Conservation (phyloP, 495 filamentous ascomycete genomes). For the Parachaetomium inaequale region DNA sequence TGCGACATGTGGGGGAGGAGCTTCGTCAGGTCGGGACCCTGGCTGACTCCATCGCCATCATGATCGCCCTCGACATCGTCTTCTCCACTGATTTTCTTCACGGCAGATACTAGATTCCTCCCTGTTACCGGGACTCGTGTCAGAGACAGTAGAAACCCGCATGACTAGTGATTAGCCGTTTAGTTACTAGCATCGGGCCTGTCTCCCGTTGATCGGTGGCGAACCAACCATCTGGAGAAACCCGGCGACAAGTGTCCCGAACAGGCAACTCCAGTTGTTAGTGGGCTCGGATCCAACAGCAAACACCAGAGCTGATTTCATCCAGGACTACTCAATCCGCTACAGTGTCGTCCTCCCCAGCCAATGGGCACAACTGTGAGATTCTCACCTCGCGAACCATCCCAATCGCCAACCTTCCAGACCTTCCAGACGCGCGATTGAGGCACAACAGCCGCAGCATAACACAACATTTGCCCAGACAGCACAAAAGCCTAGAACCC, state of each 20-base stretch:
- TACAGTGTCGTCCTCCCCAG: neutral
- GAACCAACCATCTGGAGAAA: neutral
- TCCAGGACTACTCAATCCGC: neutral
- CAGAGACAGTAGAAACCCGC: neutral
- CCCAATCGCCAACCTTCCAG: neutral
- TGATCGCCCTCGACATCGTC: neutral
- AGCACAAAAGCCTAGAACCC: slow-evolving; percentile 5
- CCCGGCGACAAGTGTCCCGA: neutral
- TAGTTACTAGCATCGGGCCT: neutral
- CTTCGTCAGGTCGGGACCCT: neutral
- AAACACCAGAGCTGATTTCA: neutral
- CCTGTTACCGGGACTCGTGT: neutral
- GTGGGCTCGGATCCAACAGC: neutral
- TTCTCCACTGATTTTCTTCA: neutral
- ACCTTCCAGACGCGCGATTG: neutral
- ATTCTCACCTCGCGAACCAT: neutral
- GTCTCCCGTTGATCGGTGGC: neutral
- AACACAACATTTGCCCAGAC: neutral
- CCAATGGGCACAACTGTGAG: neutral
- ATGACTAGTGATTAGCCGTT: neutral
- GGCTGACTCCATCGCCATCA: neutral
- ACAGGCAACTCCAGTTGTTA: slow-evolving; percentile 12
- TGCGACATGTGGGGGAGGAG: neutral
- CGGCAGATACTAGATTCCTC: neutral
- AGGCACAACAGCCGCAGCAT: slow-evolving; percentile 1